A percentile compares a stretch with the other conserved stretches of the same genome.
These are phyloP conservation scores for Tylopilus sp. DNA, from an alignment of 768 basidiomycete species.

Conservation along the genomic window DNA sequence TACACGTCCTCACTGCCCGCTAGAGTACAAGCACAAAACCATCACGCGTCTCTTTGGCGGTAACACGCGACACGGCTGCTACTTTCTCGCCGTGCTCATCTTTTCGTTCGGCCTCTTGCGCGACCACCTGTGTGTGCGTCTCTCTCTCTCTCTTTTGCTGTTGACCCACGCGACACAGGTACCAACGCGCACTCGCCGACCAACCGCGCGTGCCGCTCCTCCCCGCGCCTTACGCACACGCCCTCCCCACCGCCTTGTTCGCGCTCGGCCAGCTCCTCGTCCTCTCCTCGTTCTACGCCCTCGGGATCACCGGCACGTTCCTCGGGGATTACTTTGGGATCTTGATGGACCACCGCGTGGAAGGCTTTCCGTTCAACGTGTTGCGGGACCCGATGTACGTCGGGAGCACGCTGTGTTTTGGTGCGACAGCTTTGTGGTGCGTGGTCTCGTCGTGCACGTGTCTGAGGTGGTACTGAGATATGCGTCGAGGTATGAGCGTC, in stretches of 20 bases:
- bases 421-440: constrained; percentile 83
- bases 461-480: background rate
- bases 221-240: constrained; percentile 57
- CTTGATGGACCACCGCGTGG: constrained; percentile 84
- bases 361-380: constrained; percentile 96
- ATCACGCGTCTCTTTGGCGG: constrained; percentile 83
- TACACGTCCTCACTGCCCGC: background rate
- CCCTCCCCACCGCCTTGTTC: constrained; percentile 62
- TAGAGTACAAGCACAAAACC: constrained; percentile 82
- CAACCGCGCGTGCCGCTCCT: constrained; percentile 73
- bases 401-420: constrained; percentile 88
- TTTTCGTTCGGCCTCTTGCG: constrained; percentile 83
- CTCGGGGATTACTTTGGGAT: constrained; percentile 84
- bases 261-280: constrained; percentile 80
- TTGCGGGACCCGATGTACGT: constrained; percentile 96
- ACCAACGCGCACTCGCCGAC: constrained; percentile 65
- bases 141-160: too few relatives aligned
- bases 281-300: constrained; percentile 79
- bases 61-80: constrained; percentile 72
- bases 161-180: constrained; percentile 41
- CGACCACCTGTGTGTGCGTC: constrained; percentile 69
- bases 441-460: constrained; percentile 19
- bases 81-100: constrained; percentile 81
- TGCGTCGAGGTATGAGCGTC: constrained; percentile 69
- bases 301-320: constrained; percentile 94